Base-by-base conservation (phyloP, 139 green algal species). In the Auxenochlorella pyrenoidosa region DNA sequence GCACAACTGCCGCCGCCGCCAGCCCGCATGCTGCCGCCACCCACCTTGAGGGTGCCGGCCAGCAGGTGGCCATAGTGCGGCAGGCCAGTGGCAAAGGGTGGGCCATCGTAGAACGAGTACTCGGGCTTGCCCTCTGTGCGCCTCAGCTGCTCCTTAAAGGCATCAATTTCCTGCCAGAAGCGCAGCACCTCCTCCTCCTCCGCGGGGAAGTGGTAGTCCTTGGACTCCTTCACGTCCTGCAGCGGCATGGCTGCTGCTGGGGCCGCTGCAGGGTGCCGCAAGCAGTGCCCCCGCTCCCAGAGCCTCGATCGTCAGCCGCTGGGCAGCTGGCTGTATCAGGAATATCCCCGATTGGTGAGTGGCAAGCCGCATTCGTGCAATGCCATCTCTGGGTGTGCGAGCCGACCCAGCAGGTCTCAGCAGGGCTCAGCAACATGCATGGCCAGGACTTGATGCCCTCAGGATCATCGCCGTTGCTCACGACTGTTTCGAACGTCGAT, bases 41-140 rank as follows among this genome's bases (percentile, higher is more conserved):
- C 2, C 63, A 97, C 97, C 93, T 99, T 99, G 71, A 99, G 93
- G 5, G 98, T 99, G 32, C 98, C 98, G 2, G 97, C 98, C 6
- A 99, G 94, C 60, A 99, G 95, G 90, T 99, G 98, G 3, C 98
- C 98, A 79, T 99, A 99, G 91, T 99, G 98, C 0, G 98, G 98
- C 77, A 99, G 91, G 22, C 98, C 98, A 12, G 98, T 99, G 2
- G 98, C 98, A 87, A 99, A 99, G 26, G 98, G 98, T 19, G 98
- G 98, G 0, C 98, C 98, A 89, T 99, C 98, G 89, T 97, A 99
- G 89, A 99, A 99, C 44, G 98, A 92, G 90, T 98, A 99, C 88
- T 98, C 95, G 0, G 96, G 96, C 86, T 96, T 95, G 77, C 97
- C 97, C 89, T 99, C 94, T 0, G 90, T 98, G 12, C 93, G 92